Percentiles rank a stretch among this genome's conserved stretches.
Evolutionary conservation across 305 asterid species (phyloP).

Genomic region (Fraxinus angustifolia): DNA sequence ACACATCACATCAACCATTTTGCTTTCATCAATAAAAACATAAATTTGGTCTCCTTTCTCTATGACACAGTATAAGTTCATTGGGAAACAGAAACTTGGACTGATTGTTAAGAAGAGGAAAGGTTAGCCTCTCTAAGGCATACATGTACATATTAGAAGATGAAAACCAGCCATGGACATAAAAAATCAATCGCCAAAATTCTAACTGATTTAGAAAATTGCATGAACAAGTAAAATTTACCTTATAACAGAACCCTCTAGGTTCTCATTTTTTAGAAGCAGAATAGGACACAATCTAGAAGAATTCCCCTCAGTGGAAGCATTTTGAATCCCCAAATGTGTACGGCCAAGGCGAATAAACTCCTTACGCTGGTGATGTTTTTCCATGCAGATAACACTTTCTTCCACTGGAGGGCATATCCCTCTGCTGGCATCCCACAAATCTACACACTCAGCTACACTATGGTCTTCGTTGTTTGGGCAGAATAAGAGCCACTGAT

Average conservation of each 20-base stretch:
- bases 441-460: constrained; percentile 30
- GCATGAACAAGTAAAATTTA: constrained; percentile 20
- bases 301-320: constrained; percentile 31
- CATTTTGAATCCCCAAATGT: constrained; percentile 34
- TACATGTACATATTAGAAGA: neutral
- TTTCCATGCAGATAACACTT: constrained; percentile 57
- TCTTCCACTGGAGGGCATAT: constrained; percentile 67
- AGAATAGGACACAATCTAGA: constrained; percentile 63
- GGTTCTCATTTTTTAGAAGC: constrained; percentile 47
- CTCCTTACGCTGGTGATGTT: constrained; percentile 46
- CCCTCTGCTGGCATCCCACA: constrained; percentile 65
- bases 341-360: constrained; percentile 40
- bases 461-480: constrained; percentile 31
- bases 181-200: neutral
- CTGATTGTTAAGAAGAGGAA: neutral
- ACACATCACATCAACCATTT: neutral
- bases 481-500: constrained; percentile 20
- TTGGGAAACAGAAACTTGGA: neutral
- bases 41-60: neutral
- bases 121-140: neutral
- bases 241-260: constrained; percentile 51
- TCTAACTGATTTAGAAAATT: neutral
- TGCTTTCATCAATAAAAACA: neutral
- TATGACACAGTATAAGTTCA: neutral
- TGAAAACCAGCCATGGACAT: neutral